These are phyloP conservation scores for Leccinellum albellum DNA, from an alignment of 768 basidiomycete species.

Conservation along the genomic window DNA sequence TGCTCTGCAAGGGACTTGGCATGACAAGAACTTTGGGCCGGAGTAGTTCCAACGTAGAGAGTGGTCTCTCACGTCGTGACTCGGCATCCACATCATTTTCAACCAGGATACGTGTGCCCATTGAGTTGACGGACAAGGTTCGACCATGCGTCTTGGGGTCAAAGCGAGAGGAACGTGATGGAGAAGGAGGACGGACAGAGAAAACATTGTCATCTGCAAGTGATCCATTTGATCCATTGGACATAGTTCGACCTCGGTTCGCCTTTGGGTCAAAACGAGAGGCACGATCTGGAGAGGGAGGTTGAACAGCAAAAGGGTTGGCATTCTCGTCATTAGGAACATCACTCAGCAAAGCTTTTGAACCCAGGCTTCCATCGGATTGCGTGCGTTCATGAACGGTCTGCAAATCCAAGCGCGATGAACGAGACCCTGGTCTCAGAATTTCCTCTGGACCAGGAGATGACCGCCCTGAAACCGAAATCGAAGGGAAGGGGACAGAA, in stretches of 20 bases:
- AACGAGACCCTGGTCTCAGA: slow-evolving; percentile 33
- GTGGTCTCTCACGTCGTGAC: slow-evolving; percentile 48
- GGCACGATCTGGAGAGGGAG: slow-evolving; percentile 36
- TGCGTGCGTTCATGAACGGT: slow-evolving; percentile 41
- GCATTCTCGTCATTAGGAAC: slow-evolving; percentile 30
- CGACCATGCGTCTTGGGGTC: slow-evolving; percentile 76
- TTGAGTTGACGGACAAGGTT: slow-evolving; percentile 59
- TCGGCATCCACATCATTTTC: slow-evolving; percentile 47
- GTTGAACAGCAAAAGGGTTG: slow-evolving; percentile 34
- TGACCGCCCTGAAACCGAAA: slow-evolving; percentile 43
- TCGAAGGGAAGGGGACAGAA: slow-evolving; percentile 63
- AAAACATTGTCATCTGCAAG: slow-evolving; percentile 59
- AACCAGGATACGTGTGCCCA: slow-evolving; percentile 60
- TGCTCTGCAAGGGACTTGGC: slow-evolving; percentile 79
- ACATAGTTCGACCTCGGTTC: slow-evolving; percentile 36
- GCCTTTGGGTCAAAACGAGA: slow-evolving; percentile 46
- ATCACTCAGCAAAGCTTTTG: slow-evolving; percentile 42
- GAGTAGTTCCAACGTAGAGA: slow-evolving; percentile 74
- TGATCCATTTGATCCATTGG: slow-evolving; percentile 44
- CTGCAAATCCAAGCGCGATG: slow-evolving; percentile 32
- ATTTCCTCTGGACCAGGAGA: slow-evolving; percentile 45
- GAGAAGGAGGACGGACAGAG: slow-evolving; percentile 60
- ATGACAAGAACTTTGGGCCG: slow-evolving; percentile 92
- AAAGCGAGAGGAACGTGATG: slow-evolving; percentile 62
- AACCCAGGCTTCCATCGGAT: slow-evolving; percentile 51